Percentiles rank a stretch among this genome's conserved stretches.
These are phyloP conservation scores for Waltergamsia citrina DNA, from an alignment of 2,329 filamentous ascomycete species.

Conservation along the genomic window DNA sequence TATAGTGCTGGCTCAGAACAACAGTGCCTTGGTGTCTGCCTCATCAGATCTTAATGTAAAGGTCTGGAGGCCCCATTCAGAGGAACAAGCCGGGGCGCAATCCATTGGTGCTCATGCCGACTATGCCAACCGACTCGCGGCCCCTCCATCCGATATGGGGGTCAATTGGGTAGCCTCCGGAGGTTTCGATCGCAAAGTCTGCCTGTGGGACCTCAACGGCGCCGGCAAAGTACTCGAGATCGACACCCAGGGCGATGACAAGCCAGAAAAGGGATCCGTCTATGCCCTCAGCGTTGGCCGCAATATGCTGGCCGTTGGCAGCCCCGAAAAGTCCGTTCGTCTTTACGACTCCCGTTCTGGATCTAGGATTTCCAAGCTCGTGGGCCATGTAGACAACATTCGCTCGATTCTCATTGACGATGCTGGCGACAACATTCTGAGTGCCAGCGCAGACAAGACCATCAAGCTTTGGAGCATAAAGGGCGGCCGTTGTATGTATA, in stretches of 20 bases:
- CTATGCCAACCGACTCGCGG: conserved; percentile 91
- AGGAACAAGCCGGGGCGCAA: conserved; percentile 39
- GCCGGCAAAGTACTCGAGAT: conserved; percentile 81
- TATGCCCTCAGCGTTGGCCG: conserved; percentile 79
- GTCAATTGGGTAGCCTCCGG: conserved; percentile 88
- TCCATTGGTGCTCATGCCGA: conserved; percentile 90
- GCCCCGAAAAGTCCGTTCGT: conserved; percentile 85
- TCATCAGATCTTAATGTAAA: conserved; percentile 94
- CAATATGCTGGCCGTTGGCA: conserved; percentile 80
- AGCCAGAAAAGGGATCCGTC: conserved; percentile 83
- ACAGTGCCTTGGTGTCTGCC: conserved; percentile 73
- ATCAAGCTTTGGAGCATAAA: conserved; percentile 98
- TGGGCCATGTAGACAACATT: conserved; percentile 92
- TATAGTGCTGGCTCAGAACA: conserved; percentile 69
- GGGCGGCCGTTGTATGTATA: conserved; percentile 93
- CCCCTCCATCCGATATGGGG: conserved; percentile 50
- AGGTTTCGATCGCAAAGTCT: conserved; percentile 85
- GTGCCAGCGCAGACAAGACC: conserved; percentile 90
- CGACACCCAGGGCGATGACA: conserved; percentile 73
- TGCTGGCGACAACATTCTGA: conserved; percentile 83
- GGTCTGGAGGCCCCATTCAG: conserved; percentile 70
- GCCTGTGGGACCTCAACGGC: conserved; percentile 86
- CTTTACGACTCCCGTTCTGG: conserved; percentile 87
- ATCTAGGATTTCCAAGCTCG: conserved; percentile 88
- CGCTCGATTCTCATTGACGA: conserved; percentile 84